Conservation (phyloP, 306 rosid genomes). For the Boehmeria nivea region DNA sequence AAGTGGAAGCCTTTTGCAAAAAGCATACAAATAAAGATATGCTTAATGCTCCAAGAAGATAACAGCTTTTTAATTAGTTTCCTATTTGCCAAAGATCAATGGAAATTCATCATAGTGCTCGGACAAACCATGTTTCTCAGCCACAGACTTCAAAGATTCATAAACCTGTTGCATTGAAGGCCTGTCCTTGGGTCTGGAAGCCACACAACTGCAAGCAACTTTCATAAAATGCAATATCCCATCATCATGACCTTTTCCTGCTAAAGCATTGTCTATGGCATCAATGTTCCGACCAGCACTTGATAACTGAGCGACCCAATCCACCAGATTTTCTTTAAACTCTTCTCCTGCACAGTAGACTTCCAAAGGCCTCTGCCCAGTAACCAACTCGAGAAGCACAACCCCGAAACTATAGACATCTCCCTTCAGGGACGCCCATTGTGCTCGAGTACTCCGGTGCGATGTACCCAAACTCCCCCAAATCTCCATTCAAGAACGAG, state of each 20-base stretch:
- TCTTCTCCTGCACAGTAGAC: slow-evolving; percentile 34
- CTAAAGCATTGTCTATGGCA: slow-evolving; percentile 39
- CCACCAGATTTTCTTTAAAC: slow-evolving; percentile 48
- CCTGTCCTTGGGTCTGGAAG: slow-evolving; percentile 52
- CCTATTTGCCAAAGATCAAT: slow-evolving; percentile 27
- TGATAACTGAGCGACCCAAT: slow-evolving; percentile 35
- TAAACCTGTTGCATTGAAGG: slow-evolving; percentile 52
- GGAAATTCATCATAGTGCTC: slow-evolving; percentile 45
- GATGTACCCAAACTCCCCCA: slow-evolving; percentile 51
- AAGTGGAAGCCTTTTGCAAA: neutral
- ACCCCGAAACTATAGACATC: slow-evolving; percentile 57
- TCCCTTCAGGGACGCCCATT: slow-evolving; percentile 43
- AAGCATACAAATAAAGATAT: neutral
- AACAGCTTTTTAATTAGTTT: slow-evolving; percentile 14
- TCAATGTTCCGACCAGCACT: slow-evolving; percentile 31
- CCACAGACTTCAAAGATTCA: slow-evolving; percentile 42
- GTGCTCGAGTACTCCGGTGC: slow-evolving; percentile 59
- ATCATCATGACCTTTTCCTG: slow-evolving; percentile 44
- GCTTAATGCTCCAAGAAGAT: slow-evolving; percentile 6
- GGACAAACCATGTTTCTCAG: slow-evolving; percentile 38
- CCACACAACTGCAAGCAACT: slow-evolving; percentile 43
- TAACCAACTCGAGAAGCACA: slow-evolving; percentile 49
- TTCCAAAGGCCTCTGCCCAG: slow-evolving; percentile 48
- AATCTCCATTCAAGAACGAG: slow-evolving; percentile 45
- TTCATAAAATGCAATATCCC: slow-evolving; percentile 44